Evolutionary conservation across 2,329 filamentous ascomycete species (phyloP).

Genomic region (Nigrospora osmanthi): DNA sequence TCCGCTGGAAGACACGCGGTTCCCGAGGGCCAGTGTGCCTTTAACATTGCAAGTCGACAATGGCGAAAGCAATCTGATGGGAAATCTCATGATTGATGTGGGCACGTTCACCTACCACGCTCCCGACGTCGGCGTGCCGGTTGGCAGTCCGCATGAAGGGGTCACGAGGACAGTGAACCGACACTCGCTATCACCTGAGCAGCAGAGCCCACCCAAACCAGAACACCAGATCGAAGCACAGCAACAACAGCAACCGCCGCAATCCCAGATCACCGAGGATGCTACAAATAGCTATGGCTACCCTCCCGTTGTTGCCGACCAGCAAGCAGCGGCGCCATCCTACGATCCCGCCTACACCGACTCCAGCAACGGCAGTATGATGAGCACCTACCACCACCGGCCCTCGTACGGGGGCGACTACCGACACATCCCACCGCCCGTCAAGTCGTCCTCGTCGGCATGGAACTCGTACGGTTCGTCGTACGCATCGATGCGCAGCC

Average conservation of each 20-base stretch:
- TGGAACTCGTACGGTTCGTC: conserved; percentile 37
- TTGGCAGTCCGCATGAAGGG: conserved; percentile 26
- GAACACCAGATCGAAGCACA: conserved; percentile 5
- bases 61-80: conserved; percentile 26
- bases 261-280: conserved; percentile 28
- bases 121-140: conserved; percentile 19
- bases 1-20: conserved; percentile 42
- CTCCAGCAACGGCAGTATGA: conserved; percentile 41
- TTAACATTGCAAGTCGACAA: conserved; percentile 46
- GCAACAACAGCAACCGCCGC: conserved; percentile 17
- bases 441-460: conserved; percentile 28
- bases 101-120: conserved; percentile 38
- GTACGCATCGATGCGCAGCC: conserved; percentile 30
- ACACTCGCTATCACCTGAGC: conserved; percentile 33
- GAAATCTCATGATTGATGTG: conserved; percentile 40
- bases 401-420: conserved; percentile 44
- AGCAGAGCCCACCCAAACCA: conserved; percentile 30
- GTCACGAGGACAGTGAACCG: conserved; percentile 27
- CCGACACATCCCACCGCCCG: conserved; percentile 24
- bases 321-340: conserved; percentile 33
- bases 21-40: conserved; percentile 41
- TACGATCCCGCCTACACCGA: conserved; percentile 23
- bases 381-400: conserved; percentile 46
- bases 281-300: conserved; percentile 50
- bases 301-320: conserved; percentile 37